Conservation (phyloP, 495 filamentous ascomycete species). For the Thermothielavioides terrestris region DNA sequence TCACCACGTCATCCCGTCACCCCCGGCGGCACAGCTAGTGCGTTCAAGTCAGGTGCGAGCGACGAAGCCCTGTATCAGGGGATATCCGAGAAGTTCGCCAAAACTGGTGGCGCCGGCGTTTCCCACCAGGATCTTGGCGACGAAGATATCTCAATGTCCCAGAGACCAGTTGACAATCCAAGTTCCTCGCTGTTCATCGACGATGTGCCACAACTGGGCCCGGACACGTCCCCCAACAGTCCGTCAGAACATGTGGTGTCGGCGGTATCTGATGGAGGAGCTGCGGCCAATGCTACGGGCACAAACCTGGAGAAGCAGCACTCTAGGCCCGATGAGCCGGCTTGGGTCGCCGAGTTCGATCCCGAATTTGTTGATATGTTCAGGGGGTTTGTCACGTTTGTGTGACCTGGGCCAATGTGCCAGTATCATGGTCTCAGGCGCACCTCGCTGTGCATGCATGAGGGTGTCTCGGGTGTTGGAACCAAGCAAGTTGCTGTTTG, state of each 20-base stretch:
- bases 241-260: not conserved
- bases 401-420: constrained; percentile 14
- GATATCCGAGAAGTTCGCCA: not conserved
- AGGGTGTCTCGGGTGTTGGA: not conserved
- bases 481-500: no score
- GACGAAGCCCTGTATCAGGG: constrained; percentile 12
- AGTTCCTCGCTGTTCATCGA: not conserved
- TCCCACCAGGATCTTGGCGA: no score
- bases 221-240: constrained; percentile 1
- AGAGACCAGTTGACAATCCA: not conserved
- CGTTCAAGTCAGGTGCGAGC: constrained; percentile 8
- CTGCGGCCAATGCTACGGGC: constrained; percentile 3
- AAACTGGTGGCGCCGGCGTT: not conserved
- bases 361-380: constrained; percentile 39
- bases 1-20: not conserved
- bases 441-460: not conserved
- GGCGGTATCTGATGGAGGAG: not conserved
- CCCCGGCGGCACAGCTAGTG: not conserved
- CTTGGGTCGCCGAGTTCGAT: constrained; percentile 42
- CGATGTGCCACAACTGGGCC: not conserved
- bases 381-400: constrained; percentile 43
- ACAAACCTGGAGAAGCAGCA: constrained; percentile 3
- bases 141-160: no score
- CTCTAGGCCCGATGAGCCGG: no score
- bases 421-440: not conserved